Evolutionary conservation across 2,329 filamentous ascomycete genomes (phyloP), one percentile per base, ranked within the genome.

Genomic region (Bipolaris cookei): DNA sequence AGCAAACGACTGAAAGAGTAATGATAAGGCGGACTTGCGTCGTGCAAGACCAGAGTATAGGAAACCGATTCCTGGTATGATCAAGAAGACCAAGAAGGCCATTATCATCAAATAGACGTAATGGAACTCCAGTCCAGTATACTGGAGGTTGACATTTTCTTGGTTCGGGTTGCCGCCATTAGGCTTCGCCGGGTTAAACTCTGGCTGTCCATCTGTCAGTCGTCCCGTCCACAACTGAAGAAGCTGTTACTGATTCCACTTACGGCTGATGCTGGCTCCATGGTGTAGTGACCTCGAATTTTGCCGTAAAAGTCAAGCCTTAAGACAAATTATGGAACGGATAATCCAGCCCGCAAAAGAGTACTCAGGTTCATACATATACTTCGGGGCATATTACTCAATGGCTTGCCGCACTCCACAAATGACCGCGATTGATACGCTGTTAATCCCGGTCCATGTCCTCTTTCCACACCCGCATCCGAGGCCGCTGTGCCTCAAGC

Each of bases 21-120:
- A 77, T 3, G 85, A 77, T 25, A 89, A 77, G 5, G 86, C 83
- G 13, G 84, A 87, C 75, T 88, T 89, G 62, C 86, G 79, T 32
- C 85, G 81, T 4, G 86, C 82, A 25, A 89, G 80, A 51, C 87
- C 87, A 54, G 85, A 83, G 73, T 89, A 89, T 1, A 89, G 77
- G 6, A 89, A 79, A 45, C 86, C 86, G 63, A 89, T 86, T 18
- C 86, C 87, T 0, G 87, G 87, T 54, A 88, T 86, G 69, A 89
- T 89, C 48, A 88, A 74, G 82, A 84, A 89, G 51, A 88, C 86
- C 51, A 89, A 79, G 71, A 84, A 86, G 13, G 77, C 79, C 70
- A 85, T 87, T 64, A 86, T 78, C 52, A 85, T 72, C 45, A 86
- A 79, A 67, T 87, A 89, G 37, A 81, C 80, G 71, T 88, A 87